Evolutionary conservation across 2,329 filamentous ascomycete species (phyloP).

Genomic region (Emericellopsis cladophorae): DNA sequence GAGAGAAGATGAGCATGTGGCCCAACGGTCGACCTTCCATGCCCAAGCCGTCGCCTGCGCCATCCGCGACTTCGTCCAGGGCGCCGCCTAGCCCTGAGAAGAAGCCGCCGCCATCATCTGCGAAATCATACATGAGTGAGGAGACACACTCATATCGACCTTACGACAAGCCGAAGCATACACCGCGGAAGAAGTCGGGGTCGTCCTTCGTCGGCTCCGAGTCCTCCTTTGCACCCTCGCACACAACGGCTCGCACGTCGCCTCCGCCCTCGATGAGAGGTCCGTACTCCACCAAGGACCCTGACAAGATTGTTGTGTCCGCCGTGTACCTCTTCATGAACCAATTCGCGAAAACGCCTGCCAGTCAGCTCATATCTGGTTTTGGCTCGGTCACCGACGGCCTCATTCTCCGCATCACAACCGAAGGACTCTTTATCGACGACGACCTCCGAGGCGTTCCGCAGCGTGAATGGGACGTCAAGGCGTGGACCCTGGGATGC

Average conservation of each 20-base stretch:
- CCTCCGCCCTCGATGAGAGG: conserved; percentile 68
- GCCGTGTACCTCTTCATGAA: conserved; percentile 91
- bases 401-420: conserved; percentile 80
- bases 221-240: conserved; percentile 74
- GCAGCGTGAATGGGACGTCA: conserved; percentile 98
- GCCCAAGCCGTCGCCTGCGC: conserved; percentile 15
- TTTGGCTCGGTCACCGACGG: conserved; percentile 80
- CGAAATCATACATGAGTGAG: conserved; percentile 47
- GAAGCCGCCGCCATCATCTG: conserved; percentile 32
- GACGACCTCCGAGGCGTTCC: conserved; percentile 83
- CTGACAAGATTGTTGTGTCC: conserved; percentile 90
- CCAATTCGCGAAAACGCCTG: conserved; percentile 74
- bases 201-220: conserved; percentile 63
- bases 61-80: conserved; percentile 12
- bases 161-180: conserved; percentile 55
- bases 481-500: conserved; percentile 91
- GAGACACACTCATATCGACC: conserved; percentile 63
- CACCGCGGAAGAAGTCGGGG: conserved; percentile 45
- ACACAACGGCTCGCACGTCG: conserved; percentile 72
- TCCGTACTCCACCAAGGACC: conserved; percentile 77
- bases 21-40: conserved; percentile 44
- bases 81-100: conserved; percentile 17
- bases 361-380: conserved; percentile 82
- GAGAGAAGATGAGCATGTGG: conserved; percentile 60
- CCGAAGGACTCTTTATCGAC: conserved; percentile 92